Evolutionary conservation across 2,329 filamentous ascomycete genomes (phyloP), one percentile per base, ranked within the genome.

Genomic region (Monosporascus sp.): DNA sequence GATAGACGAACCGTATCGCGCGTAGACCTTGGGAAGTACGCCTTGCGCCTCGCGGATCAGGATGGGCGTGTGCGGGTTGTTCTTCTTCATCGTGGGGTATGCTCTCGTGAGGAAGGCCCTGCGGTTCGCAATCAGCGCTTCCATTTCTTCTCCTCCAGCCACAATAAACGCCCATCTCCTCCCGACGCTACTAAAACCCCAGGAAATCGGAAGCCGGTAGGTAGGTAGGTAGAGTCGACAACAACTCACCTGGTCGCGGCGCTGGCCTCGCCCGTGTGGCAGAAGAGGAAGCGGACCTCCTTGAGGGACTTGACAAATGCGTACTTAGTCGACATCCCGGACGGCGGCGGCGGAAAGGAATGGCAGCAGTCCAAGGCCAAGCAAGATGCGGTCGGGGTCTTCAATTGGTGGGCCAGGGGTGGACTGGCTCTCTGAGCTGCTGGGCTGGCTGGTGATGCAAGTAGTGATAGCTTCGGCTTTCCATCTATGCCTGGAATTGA

Each of bases 51-150:
- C 94, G 69, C 94, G 90, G 68, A 99, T 86, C 79, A 99, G 80
- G 74, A 99, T 97, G 52, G 94, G 94, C 48, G 83, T 92, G 73
- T 89, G 79, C 53, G 94, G 94, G 79, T 99, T 99, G 82, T 93
- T 90, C 81, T 96, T 95, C 85, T 99, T 99, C 93, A 99, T 97
- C 56, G 90, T 94, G 47, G 94, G 94, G 75, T 99, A 99, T 62
- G 91, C 86, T 71, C 90, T 85, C 61, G 87, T 87, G 62, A 99
- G 81, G 76, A 99, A 99, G 31, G 88, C 86, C 73, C 94, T 97
- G 65, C 5, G 36, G 7, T 41, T 27, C n/a, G 22, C 27, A 37
- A 11, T 50, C 40, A 31, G 20, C 11, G 19, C 37, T 22, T 22
- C 22, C 37, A 14, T 26, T 43, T 17, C 19, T 14, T 11, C 4